Base-by-base conservation (phyloP, 2,329 filamentous ascomycete species). In the Fusarium sp. region DNA sequence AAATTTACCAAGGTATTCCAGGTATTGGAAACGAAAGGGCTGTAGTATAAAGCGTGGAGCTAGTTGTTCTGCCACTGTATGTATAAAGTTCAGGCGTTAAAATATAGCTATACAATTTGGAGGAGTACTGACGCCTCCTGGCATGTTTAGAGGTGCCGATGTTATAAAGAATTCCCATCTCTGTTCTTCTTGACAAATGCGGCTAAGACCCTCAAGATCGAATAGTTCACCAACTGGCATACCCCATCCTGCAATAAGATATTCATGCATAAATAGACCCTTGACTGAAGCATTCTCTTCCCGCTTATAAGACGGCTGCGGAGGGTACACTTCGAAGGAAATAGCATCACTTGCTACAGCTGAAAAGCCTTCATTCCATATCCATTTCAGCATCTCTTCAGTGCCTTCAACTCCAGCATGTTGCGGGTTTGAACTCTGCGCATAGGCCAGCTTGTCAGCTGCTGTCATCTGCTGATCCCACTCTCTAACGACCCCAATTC, bases 41-140 rank as follows among this genome's bases (percentile, higher is more conserved):
- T 59, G 20, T 63, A 58, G 17, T 33, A 13, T 15, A 14, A 12
- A 6, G 0, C 7, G 1, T 10, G 22, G 12, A 7, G 1, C 14
- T 13, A 2, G 1, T 14, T 18, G 1, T 28, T 9, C 7, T 5
- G 17, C 15, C 1, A n/a, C 14, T 54, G 12, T 13, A 18, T 18
- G 1, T n/a, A 18, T 28, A 3, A 18, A 2, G 6, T 22, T 13
- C 4, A 18, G 3, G 9, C 5, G 5, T 36, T 39, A 63, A 15
- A 63, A 63, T 24, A 63, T 58, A 58, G 60, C 60, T 45, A 58
- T 59, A 33, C 60, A 63, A 11, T 63, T 63, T 15, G 60, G 60
- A 11, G 60, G 60, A 33, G 51, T 63, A 6, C 60, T 63, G 12
- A 63, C 60, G 2, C 60, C 60, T 47, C 60, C 60, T 22, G 60